Conservation (phyloP, 176 grass and related monocot species). For the Zizania latifolia region DNA sequence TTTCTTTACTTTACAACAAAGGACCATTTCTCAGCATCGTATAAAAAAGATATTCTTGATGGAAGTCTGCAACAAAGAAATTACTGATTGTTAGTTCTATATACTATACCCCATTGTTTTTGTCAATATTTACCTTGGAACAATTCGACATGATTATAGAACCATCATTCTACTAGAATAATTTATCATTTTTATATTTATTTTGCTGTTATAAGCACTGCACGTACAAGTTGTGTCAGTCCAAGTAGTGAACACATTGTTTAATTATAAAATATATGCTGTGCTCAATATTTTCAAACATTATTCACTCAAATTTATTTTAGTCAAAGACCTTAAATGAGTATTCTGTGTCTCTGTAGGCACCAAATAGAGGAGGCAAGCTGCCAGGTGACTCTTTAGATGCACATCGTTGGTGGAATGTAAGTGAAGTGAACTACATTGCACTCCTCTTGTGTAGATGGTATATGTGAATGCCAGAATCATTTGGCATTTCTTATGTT, state of each 20-base stretch:
- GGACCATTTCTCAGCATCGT: neutral
- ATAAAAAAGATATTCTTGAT: neutral
- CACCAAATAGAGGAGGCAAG: constrained; percentile 61
- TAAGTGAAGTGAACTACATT: constrained; percentile 58
- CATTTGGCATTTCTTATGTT: neutral
- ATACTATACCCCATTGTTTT: neutral
- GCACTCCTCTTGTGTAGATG: neutral
- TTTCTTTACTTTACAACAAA: neutral
- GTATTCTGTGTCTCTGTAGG: constrained; percentile 41
- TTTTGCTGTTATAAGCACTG: neutral
- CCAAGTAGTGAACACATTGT: neutral
- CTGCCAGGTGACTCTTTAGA: constrained; percentile 54
- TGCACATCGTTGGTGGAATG: constrained; percentile 80
- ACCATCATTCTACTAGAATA: neutral
- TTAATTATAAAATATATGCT: neutral
- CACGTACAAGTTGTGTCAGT: neutral
- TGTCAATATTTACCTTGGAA: neutral
- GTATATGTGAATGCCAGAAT: neutral
- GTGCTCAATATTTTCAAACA: neutral
- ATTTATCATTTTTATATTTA: neutral
- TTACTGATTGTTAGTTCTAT: neutral
- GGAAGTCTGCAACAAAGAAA: neutral
- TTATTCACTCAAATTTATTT: neutral
- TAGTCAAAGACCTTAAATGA: neutral
- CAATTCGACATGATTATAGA: neutral